Evolutionary conservation across 345 rosid species (phyloP).

Genomic region (Triadica sebifera): DNA sequence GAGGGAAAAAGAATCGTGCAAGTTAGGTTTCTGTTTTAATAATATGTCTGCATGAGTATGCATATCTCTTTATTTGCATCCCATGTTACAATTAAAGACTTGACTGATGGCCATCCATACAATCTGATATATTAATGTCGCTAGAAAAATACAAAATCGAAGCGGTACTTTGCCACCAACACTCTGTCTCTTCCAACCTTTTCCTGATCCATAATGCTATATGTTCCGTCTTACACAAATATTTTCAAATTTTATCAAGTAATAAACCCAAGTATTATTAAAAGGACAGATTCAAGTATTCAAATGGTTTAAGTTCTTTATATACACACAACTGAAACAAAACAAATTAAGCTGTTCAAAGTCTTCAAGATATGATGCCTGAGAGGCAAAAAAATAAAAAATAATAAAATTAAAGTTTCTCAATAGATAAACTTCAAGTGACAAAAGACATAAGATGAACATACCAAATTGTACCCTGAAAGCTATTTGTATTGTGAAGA

Average conservation of each 20-base stretch:
- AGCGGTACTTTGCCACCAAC: no score
- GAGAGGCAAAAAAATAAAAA: neutral
- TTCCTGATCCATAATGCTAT: no score
- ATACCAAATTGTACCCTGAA: neutral
- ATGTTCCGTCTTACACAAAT: neutral
- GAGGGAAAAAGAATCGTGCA: neutral
- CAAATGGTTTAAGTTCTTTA: no score
- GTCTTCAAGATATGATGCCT: no score
- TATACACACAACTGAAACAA: neutral
- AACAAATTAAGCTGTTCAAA: neutral
- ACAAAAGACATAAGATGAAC: neutral
- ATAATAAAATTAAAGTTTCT: neutral
- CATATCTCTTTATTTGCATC: neutral
- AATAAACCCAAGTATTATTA: no score
- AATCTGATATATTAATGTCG: no score
- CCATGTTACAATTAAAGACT: no score
- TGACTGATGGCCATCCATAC: no score
- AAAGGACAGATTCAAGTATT: no score
- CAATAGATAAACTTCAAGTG: neutral
- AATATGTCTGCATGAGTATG: neutral
- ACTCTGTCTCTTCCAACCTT: no score
- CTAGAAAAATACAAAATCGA: no score
- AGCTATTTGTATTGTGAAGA: neutral
- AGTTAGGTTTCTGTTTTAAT: neutral
- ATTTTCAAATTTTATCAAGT: neutral